A percentile compares a stretch with the other conserved stretches of the same genome.
phyloP scores from a whole-genome alignment of 371 early-diverging fungal genomes.

The Dichotomocladium elegans region DNA sequence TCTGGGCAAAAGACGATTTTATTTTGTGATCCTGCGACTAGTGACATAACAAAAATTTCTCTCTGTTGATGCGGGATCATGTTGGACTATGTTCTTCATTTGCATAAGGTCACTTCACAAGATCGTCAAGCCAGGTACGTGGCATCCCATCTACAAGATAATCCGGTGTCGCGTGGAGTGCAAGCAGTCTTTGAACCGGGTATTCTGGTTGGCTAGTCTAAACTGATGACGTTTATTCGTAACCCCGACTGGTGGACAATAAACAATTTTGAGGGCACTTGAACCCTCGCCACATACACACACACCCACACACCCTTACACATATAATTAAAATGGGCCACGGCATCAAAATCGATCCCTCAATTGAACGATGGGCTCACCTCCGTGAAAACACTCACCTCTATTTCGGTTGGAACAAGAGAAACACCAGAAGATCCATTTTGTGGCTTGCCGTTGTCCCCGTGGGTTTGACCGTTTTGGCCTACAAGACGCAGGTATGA shows the following conservation, averaged over 20 bases:
- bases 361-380: constrained; percentile 63
- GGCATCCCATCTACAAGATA: background rate
- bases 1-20: no score
- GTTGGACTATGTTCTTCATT: background rate
- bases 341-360: constrained; percentile 49
- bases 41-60: no score
- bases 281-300: background rate
- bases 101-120: background rate
- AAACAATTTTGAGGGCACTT: background rate
- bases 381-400: constrained; percentile 62
- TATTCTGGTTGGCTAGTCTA: background rate
- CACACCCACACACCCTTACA: no score
- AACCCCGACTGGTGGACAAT: background rate
- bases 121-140: background rate
- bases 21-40: no score
- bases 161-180: background rate
- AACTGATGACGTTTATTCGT: background rate
- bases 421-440: constrained; percentile 42
- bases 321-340: constrained; percentile 17
- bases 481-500: constrained; percentile 50
- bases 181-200: background rate
- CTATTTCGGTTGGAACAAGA: constrained; percentile 51
- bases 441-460: constrained; percentile 53
- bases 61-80: background rate
- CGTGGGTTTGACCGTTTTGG: constrained; percentile 45